Evolutionary conservation across 352 stramenopile species (phyloP).

Genomic region (Globisporangium mamillatum): DNA sequence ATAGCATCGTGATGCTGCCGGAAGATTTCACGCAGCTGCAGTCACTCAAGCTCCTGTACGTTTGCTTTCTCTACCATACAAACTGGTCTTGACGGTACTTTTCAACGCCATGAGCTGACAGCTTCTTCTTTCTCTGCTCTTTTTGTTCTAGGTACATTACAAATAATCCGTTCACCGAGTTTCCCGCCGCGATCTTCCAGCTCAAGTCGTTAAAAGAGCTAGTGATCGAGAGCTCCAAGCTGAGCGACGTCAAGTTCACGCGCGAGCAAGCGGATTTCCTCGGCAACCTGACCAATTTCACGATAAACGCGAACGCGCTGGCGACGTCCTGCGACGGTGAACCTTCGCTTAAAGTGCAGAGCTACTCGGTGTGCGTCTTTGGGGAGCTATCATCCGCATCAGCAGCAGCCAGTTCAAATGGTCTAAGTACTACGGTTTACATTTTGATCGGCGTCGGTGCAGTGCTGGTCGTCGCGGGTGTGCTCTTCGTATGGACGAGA

Average conservation of each 20-base stretch:
- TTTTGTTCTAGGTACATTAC: conserved; percentile 10
- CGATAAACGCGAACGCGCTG: conserved; percentile 24
- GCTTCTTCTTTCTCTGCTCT: not conserved
- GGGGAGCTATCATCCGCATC: not conserved
- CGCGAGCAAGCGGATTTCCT: conserved; percentile 25
- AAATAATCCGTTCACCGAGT: conserved; percentile 14
- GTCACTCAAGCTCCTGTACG: conserved; percentile 18
- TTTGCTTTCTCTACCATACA: not conserved
- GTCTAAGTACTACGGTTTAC: not conserved
- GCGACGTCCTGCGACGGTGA: conserved; percentile 20
- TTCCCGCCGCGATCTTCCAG: conserved; percentile 21
- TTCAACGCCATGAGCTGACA: not conserved
- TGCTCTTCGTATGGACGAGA: conserved; percentile 8
- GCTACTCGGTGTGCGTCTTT: conserved; percentile 28
- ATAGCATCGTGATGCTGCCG: conserved; percentile 13
- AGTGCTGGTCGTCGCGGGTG: conserved; percentile 4
- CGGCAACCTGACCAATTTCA: conserved; percentile 25
- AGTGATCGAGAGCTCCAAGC: conserved; percentile 22
- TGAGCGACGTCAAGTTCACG: conserved; percentile 25
- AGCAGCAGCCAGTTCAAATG: not conserved
- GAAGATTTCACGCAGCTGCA: conserved; percentile 15
- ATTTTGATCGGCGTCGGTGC: conserved; percentile 3
- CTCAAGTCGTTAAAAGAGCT: conserved; percentile 21
- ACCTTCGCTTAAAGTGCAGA: conserved; percentile 5
- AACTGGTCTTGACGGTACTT: not conserved